Percentiles rank a stretch among this genome's conserved stretches.
phyloP scores from a whole-genome alignment of 306 rosid genomes.

The Hylodesmum podocarpum region DNA sequence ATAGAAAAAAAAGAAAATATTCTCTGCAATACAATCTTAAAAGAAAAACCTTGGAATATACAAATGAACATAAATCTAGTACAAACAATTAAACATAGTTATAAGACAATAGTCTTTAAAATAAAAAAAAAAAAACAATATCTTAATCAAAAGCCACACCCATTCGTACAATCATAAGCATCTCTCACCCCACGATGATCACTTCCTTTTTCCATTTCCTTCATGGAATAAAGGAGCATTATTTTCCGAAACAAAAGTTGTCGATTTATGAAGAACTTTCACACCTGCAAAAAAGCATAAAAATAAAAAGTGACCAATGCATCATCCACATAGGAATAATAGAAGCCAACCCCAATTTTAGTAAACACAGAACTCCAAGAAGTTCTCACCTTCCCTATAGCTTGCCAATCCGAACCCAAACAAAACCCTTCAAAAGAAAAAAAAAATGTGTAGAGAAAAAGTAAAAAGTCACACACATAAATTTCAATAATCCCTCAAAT shows the following conservation, averaged over 20 bases:
- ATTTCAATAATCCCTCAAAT: not conserved
- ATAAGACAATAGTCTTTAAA: not conserved
- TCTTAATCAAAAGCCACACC: not conserved
- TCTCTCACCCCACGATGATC: not conserved
- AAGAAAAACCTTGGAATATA: not conserved
- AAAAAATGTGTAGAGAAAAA: not conserved
- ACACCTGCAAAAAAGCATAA: slow-evolving; percentile 10
- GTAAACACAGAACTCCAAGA: slow-evolving; percentile 25
- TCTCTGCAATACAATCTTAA: not conserved
- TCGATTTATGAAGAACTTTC: slow-evolving; percentile 21
- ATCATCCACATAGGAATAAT: slow-evolving; percentile 7
- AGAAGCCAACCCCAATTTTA: not conserved
- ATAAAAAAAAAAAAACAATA: not conserved
- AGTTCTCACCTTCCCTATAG: not conserved
- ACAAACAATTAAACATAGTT: too few species aligned
- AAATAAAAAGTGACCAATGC: not conserved
- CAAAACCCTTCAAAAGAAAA: not conserved
- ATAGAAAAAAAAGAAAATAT: not conserved
- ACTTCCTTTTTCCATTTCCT: not conserved
- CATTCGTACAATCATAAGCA: not conserved
- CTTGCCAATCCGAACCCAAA: not conserved
- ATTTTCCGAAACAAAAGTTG: slow-evolving; percentile 19
- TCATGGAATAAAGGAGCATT: slow-evolving; percentile 4
- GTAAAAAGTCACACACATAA: too few species aligned
- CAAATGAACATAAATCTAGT: too few species aligned